A percentile compares a stretch with the other conserved stretches of the same genome.
Conservation (phyloP, 495 filamentous ascomycete genomes). For the Lophiostoma macrostomum region DNA sequence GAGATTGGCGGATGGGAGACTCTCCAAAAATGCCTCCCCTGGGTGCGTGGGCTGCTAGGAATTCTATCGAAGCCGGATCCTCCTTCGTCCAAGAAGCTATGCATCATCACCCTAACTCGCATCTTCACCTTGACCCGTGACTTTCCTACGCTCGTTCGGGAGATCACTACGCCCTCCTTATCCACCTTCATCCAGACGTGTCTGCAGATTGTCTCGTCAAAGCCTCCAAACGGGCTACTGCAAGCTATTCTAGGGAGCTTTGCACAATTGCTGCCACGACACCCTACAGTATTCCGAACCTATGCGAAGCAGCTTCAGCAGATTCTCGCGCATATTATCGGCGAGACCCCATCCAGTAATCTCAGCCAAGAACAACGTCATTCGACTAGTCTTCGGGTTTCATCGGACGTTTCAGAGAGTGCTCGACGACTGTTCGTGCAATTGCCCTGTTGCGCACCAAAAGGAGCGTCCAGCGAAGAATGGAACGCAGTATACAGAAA, state of each 20-base stretch:
- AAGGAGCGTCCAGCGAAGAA: slow-evolving; percentile 66
- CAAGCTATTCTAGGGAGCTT: slow-evolving; percentile 64
- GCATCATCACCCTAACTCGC: slow-evolving; percentile 70
- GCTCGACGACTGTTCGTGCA: slow-evolving; percentile 55
- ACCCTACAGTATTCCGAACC: slow-evolving; percentile 76
- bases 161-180: slow-evolving; percentile 81
- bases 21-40: slow-evolving; percentile 63
- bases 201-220: slow-evolving; percentile 60
- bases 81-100: slow-evolving; percentile 66
- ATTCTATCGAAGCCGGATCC: slow-evolving; percentile 72
- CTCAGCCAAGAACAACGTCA: slow-evolving; percentile 1
- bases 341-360: slow-evolving; percentile 49
- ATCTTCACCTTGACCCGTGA: slow-evolving; percentile 79
- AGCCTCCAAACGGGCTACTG: slow-evolving; percentile 45
- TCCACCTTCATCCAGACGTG: slow-evolving; percentile 69
- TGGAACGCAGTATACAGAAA: slow-evolving; percentile 64
- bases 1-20: slow-evolving; percentile 79
- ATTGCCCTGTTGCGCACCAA: slow-evolving; percentile 71
- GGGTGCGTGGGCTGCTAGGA: slow-evolving; percentile 68
- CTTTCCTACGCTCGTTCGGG: slow-evolving; percentile 76
- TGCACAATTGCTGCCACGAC: slow-evolving; percentile 64
- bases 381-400: background rate
- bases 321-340: slow-evolving; percentile 55
- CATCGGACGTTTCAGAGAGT: slow-evolving; percentile 10
- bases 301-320: slow-evolving; percentile 64